Base-by-base conservation (phyloP, 2,329 filamentous ascomycete species). In the Macrophomina phaseolina region DNA sequence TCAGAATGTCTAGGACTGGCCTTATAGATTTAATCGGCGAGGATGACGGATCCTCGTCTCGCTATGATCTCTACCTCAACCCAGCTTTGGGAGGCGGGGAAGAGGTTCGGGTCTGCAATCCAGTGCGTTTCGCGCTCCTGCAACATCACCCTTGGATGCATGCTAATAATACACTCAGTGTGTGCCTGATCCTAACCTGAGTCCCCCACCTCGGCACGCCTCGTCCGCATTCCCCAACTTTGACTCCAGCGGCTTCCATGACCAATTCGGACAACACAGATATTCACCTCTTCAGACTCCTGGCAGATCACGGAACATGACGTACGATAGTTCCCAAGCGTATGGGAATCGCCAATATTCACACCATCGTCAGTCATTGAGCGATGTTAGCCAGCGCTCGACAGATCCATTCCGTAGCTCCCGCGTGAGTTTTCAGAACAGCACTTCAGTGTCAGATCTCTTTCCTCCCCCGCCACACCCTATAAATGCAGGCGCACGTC, bases 21-120 rank as follows among this genome's bases (percentile, higher is more conserved):
- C 51, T 81, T n/a, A 74, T 84, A 48, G 81, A 84, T 73, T 74
- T 84, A 11, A 83, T 81, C 40, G 76, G 75, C 28, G 81, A 83
- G 28, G 74, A 77, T 52, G 75, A 76, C 46, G 69, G 67, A 38
- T 73, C 72, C 70, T 42, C 67, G 67, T 58, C 76, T 73, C 68
- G 74, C 71, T 55, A 73, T 34, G 68, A 51, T 65, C 55, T 46
- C 23, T 74, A 58, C 70, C 58, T 77, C 30, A 86, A 85, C 68
- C 82, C 82, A 64, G 83, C 81, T 30, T 77, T 89, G 18, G 87
- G 87, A 45, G 89, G 89, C 63, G 89, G 89, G 38, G 88, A 90
- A 73, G 86, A 88, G 75, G 89, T 91, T 42, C 84, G 89, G 68
- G 84, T 91, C 9, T 91, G 89, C 79, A 91, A 91, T 72, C 89